Evolutionary conservation across 768 basidiomycete species (phyloP), one percentile per base, ranked within the genome.

Genomic region (Candolleomyces eurysporus): DNA sequence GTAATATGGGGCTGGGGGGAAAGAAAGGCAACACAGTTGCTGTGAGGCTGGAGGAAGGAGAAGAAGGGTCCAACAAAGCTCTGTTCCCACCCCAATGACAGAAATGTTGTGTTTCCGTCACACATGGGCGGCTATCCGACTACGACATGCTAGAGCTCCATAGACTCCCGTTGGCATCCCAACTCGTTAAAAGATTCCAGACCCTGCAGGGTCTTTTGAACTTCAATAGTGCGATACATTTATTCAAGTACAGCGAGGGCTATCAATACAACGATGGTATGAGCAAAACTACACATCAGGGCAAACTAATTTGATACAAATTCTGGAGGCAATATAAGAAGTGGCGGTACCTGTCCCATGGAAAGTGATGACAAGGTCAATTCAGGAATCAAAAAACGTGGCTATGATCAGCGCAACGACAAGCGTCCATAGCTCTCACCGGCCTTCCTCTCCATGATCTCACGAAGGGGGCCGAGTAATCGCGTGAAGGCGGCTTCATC

Each of bases 401-500:
- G 43, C 42, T 40, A 31, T 36, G 32, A 60, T 65, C 63, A 78
- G 48, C 75, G 77, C 64, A 73, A 72, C 26, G 74, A 60, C 54
- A 68, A 68, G 64, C 48, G 71, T 59, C 81, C 82, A 71, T 92
- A 92, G 53, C 79, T 81, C 69, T 91, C 89, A 21, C 89, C 91
- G n/a, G 92, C 89, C 68, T 89, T 86, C 66, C 93, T 85, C 70
- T 94, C 92, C 92, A 96, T 94, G 70, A 94, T 88, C 73, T 96
- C 95, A 62, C 92, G 86, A 64, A 96, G 78, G 21, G 95, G 94
- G 4, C 96, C 96, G 36, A 99, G 85, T 48, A 99, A 78, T 45
- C 96, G 87, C 13, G 94, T 97, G 70, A 99, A 99, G 19, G 96
- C 91, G 61, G 91, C 85, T 40, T 94, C 93, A 68, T 95, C 95